Conservation (phyloP, 2,329 filamentous ascomycete species). For the Cladosporium sp. region DNA sequence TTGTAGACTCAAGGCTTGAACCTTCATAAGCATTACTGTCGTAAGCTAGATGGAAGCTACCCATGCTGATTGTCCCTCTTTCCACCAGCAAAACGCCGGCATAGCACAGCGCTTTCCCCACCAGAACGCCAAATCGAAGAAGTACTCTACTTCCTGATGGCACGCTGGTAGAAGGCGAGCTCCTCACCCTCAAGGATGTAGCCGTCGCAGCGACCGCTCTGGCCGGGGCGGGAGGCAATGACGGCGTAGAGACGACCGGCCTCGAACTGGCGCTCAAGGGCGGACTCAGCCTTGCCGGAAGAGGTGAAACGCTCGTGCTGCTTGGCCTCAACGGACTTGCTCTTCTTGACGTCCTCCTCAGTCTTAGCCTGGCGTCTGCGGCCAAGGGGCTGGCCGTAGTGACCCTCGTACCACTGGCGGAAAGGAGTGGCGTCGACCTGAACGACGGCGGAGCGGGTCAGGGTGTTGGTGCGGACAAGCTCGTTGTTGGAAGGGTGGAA, state of each 20-base stretch:
- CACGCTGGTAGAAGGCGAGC: constrained; percentile 99
- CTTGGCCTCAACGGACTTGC: constrained; percentile 94
- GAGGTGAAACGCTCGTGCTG: constrained; percentile 79
- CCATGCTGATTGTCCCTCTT: constrained; percentile 5
- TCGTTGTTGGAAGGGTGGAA: constrained; percentile 99
- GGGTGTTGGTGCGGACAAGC: constrained; percentile 99
- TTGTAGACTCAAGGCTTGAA: constrained; percentile 11
- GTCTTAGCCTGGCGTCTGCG: constrained; percentile 70
- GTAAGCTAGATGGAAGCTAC: constrained; percentile 13
- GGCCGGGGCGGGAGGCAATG: constrained; percentile 85
- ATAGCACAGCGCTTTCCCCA: constrained; percentile 8
- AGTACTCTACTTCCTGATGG: constrained; percentile 86
- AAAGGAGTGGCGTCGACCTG: constrained; percentile 98
- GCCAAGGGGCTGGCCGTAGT: constrained; percentile 90
- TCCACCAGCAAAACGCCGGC: constrained; percentile 9
- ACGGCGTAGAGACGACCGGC: constrained; percentile 95
- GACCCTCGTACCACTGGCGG: constrained; percentile 99
- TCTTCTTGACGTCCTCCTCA: constrained; percentile 76
- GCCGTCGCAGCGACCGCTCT: constrained; percentile 93
- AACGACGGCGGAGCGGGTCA: constrained; percentile 97
- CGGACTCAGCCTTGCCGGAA: constrained; percentile 84
- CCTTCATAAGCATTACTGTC: constrained; percentile 10
- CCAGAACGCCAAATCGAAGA: constrained; percentile 11
- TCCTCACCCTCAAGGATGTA: constrained; percentile 99
- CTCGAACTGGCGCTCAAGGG: constrained; percentile 98